Base-by-base conservation (phyloP, 805 yeast species). In the Wickerhamomyces ciferrii region DNA sequence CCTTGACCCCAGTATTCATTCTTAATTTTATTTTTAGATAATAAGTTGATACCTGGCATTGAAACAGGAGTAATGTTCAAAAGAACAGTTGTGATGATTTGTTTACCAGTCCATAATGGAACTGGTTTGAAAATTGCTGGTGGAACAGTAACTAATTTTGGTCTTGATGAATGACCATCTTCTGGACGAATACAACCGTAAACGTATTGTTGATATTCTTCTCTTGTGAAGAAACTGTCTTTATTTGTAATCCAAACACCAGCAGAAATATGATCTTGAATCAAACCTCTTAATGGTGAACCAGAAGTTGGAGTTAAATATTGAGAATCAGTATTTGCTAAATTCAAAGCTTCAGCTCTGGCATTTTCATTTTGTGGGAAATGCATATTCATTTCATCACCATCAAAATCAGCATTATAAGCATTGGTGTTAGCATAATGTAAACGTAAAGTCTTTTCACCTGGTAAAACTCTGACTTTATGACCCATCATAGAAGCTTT, bases 401-500 rank as follows among this genome's bases (percentile, higher is more conserved):
- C 99, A 70, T 92, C 99, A 60, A 94, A 92, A 78, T 92, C 99
- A 36, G 98, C 98, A 67, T 92, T 92, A 70, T 92, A 94, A 39
- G 99, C 97, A 70, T 97, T 97, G 40, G 99, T 94, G 69, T 94
- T 94, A 59, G 99, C 99, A 68, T 94, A 94, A 67, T 94, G 99
- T 67, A 94, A 74, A 63, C 99, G 81, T 59, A 94, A 74, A 4
- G 99, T 95, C 74, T 94, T 94, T 65, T 94, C 99, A 49, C 96
- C 96, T 5, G 98, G 99, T 56, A 94, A 75, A 29, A 94, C 99
- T 60, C 97, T 81, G 39, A 94, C 99, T 63, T 84, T 87, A 70
- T 94, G 99, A 56, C 99, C 99, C 99, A 94, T 94, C 97, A 94
- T 94, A 25, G 99, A 95, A 41, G 99, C 99, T 71, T 94, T 94